Conservation (phyloP, 2,329 filamentous ascomycete species). For the Xylariaceae sp. region DNA sequence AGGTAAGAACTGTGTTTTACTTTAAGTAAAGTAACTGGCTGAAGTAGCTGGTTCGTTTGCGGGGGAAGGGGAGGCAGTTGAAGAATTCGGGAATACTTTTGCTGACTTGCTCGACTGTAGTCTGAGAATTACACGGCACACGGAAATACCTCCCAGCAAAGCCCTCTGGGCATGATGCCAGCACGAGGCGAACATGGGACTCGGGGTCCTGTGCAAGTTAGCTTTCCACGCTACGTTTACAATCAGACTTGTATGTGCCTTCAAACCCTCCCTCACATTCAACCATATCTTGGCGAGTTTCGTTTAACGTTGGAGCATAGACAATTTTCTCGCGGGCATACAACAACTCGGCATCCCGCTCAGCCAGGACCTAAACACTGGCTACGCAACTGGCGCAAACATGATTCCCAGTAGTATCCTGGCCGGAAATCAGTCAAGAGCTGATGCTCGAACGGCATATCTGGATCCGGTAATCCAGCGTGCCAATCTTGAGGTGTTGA, state of each 20-base stretch:
- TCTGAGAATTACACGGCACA: slow-evolving; percentile 34
- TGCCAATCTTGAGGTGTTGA: slow-evolving; percentile 37
- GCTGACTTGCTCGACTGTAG: slow-evolving; percentile 18
- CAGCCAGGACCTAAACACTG: slow-evolving; percentile 35
- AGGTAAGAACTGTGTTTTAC: slow-evolving; percentile 29
- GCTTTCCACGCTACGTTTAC: slow-evolving; percentile 37
- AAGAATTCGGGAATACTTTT: background rate
- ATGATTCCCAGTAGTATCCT: slow-evolving; percentile 36
- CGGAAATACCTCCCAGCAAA: slow-evolving; percentile 20
- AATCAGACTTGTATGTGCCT: slow-evolving; percentile 34
- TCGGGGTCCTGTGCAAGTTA: slow-evolving; percentile 34
- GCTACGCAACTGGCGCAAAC: slow-evolving; percentile 33
- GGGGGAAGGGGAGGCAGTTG: no score
- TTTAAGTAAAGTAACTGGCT: no score
- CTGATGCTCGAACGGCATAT: slow-evolving; percentile 38
- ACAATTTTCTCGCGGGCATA: slow-evolving; percentile 35
- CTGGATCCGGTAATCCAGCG: slow-evolving; percentile 34
- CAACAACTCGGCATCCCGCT: slow-evolving; percentile 34
- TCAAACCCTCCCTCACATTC: background rate
- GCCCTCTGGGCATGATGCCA: slow-evolving; percentile 26
- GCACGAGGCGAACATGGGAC: slow-evolving; percentile 30
- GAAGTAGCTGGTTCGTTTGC: no score
- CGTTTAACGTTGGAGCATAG: slow-evolving; percentile 25
- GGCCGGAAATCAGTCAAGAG: slow-evolving; percentile 37
- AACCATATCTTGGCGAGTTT: background rate